Evolutionary conservation across 2,329 filamentous ascomycete species (phyloP).

Genomic region (Magnaporthiopsis incrustans): DNA sequence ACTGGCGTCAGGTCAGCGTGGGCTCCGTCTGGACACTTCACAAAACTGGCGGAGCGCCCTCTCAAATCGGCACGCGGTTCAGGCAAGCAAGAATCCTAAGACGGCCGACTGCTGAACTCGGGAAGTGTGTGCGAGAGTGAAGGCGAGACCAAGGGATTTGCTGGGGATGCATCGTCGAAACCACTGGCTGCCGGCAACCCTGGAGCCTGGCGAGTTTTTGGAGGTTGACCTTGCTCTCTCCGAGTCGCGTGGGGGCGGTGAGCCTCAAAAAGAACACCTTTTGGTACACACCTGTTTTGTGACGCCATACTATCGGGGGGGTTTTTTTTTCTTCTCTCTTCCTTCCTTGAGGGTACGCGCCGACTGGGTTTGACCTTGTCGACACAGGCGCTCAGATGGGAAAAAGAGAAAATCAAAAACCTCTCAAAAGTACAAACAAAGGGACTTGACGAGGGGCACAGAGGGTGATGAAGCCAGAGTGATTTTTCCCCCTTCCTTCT

Average conservation of each 20-base stretch:
- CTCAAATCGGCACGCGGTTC: not conserved
- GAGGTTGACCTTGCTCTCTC: not conserved
- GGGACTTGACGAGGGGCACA: not conserved
- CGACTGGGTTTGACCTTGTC: not conserved
- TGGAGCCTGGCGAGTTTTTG: not conserved
- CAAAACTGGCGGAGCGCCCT: not conserved
- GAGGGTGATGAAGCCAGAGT: not conserved
- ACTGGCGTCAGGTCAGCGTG: constrained; percentile 24
- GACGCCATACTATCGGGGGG: constrained; percentile 22
- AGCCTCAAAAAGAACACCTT: not conserved
- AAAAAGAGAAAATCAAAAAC: not conserved
- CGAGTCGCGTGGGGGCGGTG: not conserved
- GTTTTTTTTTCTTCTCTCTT: not conserved
- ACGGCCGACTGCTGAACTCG: not conserved
- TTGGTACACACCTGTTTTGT: constrained; percentile 23
- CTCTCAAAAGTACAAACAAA: not conserved
- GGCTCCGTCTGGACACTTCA: not conserved
- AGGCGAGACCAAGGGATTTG: not conserved
- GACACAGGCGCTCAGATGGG: not conserved
- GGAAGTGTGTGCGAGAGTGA: not conserved
- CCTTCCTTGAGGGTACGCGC: too few relatives aligned
- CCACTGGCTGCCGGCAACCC: not conserved
- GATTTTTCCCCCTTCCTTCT: not conserved
- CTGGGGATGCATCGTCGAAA: not conserved
- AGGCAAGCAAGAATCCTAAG: not conserved